These are phyloP conservation scores for Globisporangium iwayamae DNA, from an alignment of 352 stramenopile genomes.

Conservation along the genomic window DNA sequence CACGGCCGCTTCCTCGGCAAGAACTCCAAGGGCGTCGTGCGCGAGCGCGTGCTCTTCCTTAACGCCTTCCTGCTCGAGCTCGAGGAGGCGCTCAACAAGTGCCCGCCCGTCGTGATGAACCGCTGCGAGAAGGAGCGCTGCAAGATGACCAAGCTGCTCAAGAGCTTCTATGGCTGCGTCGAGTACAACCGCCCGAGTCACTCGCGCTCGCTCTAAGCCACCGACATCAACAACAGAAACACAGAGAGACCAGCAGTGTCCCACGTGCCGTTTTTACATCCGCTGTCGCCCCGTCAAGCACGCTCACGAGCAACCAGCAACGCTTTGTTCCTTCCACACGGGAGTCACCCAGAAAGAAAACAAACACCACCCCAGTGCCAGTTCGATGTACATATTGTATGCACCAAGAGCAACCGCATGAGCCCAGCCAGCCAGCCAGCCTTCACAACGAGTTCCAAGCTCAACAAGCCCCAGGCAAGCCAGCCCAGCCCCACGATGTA, in stretches of 20 bases:
- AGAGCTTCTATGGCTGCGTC: slow-evolving; percentile 82
- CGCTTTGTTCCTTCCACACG: not conserved
- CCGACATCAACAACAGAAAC: not conserved
- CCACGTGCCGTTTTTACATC: slow-evolving; percentile 10
- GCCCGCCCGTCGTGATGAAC: slow-evolving; percentile 61
- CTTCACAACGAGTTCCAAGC: not conserved
- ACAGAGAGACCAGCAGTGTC: slow-evolving; percentile 1
- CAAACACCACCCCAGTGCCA: slow-evolving; percentile 6
- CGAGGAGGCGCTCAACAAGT: slow-evolving; percentile 76
- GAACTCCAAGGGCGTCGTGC: slow-evolving; percentile 78
- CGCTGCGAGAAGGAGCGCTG: slow-evolving; percentile 78
- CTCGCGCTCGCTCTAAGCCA: slow-evolving; percentile 38
- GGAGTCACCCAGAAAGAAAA: slow-evolving; percentile 1
- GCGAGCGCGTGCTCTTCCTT: slow-evolving; percentile 72
- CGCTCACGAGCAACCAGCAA: not conserved
- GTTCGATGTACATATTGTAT: slow-evolving; percentile 8
- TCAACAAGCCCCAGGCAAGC: not conserved
- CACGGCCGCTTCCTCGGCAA: slow-evolving; percentile 72
- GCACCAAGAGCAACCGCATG: not conserved
- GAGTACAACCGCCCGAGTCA: slow-evolving; percentile 36
- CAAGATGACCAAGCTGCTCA: slow-evolving; percentile 83
- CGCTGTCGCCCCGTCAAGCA: not conserved
- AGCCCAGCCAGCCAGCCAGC: not conserved
- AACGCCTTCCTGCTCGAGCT: slow-evolving; percentile 79
- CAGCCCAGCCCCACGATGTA: slow-evolving; percentile 4